Conservation (phyloP, 306 rosid genomes). For the Spatholobus suberectus region DNA sequence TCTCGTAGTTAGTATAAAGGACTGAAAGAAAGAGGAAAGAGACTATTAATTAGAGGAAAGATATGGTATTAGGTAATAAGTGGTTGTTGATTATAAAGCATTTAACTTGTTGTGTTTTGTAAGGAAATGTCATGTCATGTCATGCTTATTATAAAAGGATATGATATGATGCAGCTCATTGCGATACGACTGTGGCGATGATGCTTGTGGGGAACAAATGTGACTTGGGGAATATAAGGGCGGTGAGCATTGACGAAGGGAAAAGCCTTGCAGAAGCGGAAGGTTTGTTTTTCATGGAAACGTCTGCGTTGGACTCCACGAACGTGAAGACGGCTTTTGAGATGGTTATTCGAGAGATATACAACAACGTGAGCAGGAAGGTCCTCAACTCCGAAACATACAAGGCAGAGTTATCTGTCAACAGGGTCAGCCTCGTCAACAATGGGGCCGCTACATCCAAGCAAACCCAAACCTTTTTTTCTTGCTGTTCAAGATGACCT, state of each 20-base stretch:
- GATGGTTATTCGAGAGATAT: conserved; percentile 85
- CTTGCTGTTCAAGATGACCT: conserved; percentile 86
- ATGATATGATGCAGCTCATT: conserved; percentile 71
- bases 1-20: not conserved
- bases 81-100: not conserved
- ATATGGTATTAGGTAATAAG: not conserved
- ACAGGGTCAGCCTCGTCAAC: conserved; percentile 88
- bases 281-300: conserved; percentile 95
- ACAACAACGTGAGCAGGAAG: conserved; percentile 90
- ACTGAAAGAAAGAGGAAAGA: not conserved
- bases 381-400: conserved; percentile 90
- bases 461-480: conserved; percentile 56
- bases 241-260: conserved; percentile 87
- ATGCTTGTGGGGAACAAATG: conserved; percentile 95
- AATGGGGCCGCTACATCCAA: conserved; percentile 63
- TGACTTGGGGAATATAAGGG: conserved; percentile 83
- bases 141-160: too few relatives aligned
- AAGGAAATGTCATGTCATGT: too few relatives aligned
- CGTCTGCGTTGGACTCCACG: conserved; percentile 89
- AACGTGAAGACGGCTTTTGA: conserved; percentile 88
- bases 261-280: conserved; percentile 88
- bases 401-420: conserved; percentile 90
- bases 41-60: not conserved
- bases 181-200: conserved; percentile 86
- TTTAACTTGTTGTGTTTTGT: not conserved